Evolutionary conservation across 1,139 yeast genomes (phyloP).

Genomic region (Magnusiomyces tetraspermus): DNA sequence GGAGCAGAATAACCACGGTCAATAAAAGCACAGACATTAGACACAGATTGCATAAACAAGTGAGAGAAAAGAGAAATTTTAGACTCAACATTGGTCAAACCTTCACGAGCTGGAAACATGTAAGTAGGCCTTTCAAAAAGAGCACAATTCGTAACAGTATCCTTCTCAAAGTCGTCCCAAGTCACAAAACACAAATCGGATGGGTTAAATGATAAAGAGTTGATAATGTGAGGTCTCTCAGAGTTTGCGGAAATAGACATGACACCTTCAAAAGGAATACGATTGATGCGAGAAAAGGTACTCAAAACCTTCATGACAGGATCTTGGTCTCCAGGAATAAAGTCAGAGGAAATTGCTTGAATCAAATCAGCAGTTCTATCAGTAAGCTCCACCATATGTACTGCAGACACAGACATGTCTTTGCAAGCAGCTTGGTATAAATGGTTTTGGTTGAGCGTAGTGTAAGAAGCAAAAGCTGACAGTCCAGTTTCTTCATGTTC

Average conservation of each 20-base stretch:
- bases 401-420: constrained; percentile 40
- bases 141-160: constrained; percentile 6
- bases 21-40: constrained; percentile 13
- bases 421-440: constrained; percentile 25
- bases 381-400: constrained; percentile 50
- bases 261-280: constrained; percentile 43
- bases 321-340: constrained; percentile 35
- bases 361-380: constrained; percentile 61
- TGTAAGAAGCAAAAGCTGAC: constrained; percentile 16
- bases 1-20: constrained; percentile 15
- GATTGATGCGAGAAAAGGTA: constrained; percentile 44
- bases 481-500: constrained; percentile 10
- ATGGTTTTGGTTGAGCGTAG: constrained; percentile 23
- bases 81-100: constrained; percentile 10
- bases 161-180: constrained; percentile 17
- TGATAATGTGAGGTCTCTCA: constrained; percentile 30
- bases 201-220: constrained; percentile 11
- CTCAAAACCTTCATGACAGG: constrained; percentile 45
- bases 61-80: constrained; percentile 13
- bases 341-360: constrained; percentile 45
- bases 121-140: constrained; percentile 4
- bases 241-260: constrained; percentile 43
- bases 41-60: constrained; percentile 8
- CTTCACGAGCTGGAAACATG: constrained; percentile 8
- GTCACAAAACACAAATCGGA: constrained; percentile 17